These are phyloP conservation scores for Linum lewisii DNA, from an alignment of 345 rosid genomes.

Conservation along the genomic window DNA sequence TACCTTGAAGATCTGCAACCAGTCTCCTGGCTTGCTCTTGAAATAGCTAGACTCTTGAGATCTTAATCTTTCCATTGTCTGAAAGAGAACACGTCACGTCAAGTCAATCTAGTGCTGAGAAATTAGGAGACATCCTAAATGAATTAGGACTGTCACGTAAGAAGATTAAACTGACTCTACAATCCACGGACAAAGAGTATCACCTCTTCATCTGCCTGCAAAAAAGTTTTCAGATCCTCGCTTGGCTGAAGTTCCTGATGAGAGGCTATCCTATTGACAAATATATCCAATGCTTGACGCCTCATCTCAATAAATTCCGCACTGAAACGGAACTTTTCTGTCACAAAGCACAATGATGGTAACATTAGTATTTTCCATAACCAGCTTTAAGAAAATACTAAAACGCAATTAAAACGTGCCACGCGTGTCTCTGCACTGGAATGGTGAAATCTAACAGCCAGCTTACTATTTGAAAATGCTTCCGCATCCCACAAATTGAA, in stretches of 20 bases:
- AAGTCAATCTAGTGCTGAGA: not conserved
- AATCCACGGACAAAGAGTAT: not conserved
- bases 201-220: constrained; percentile 98
- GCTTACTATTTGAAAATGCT: not conserved
- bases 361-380: constrained; percentile 1
- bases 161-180: not conserved
- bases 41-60: constrained; percentile 72
- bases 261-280: constrained; percentile 83
- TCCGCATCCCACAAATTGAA: not conserved
- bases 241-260: constrained; percentile 84
- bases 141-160: not conserved
- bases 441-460: not conserved
- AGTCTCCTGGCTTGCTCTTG: constrained; percentile 79
- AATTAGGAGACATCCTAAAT: not conserved
- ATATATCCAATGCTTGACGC: constrained; percentile 76
- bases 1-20: constrained; percentile 96
- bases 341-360: constrained; percentile 21
- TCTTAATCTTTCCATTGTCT: constrained; percentile 98
- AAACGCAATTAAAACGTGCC: not conserved
- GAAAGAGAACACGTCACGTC: constrained; percentile 15
- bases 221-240: constrained; percentile 86
- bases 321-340: constrained; percentile 96
- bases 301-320: constrained; percentile 97
- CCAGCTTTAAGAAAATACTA: not conserved
- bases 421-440: not conserved